Percentiles rank a stretch among this genome's conserved stretches.
These are phyloP conservation scores for Garcia nutans DNA, from an alignment of 345 rosid genomes.

Conservation along the genomic window DNA sequence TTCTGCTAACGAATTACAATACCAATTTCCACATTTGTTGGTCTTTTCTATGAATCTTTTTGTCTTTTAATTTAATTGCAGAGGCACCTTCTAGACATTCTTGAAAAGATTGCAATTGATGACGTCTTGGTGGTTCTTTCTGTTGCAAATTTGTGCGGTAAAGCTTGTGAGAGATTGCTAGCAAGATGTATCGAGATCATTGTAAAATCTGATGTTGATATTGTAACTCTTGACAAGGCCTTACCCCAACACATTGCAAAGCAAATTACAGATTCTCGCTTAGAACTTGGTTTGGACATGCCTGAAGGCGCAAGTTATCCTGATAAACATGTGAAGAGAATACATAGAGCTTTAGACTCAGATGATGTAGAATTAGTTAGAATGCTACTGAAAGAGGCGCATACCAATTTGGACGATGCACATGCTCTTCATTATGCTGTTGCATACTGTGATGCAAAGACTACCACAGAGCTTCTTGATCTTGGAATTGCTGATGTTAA, in stretches of 20 bases:
- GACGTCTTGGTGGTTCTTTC: slow-evolving; percentile 62
- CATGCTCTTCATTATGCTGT: slow-evolving; percentile 83
- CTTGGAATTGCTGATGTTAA: slow-evolving; percentile 71
- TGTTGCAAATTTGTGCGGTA: slow-evolving; percentile 53
- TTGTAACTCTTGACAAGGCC: slow-evolving; percentile 58
- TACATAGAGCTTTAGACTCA: slow-evolving; percentile 73
- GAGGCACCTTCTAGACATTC: slow-evolving; percentile 59
- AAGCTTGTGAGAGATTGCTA: slow-evolving; percentile 49
- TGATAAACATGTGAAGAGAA: slow-evolving; percentile 58
- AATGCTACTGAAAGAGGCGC: slow-evolving; percentile 68
- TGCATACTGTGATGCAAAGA: slow-evolving; percentile 71
- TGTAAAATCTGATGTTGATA: slow-evolving; percentile 61
- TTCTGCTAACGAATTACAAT: background rate
- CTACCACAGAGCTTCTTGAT: slow-evolving; percentile 70
- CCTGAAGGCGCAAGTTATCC: slow-evolving; percentile 36
- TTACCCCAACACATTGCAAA: slow-evolving; percentile 51
- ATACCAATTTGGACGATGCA: slow-evolving; percentile 63
- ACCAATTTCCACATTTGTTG: background rate
- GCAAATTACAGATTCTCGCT: slow-evolving; percentile 45
- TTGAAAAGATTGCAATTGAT: slow-evolving; percentile 57
- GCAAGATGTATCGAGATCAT: slow-evolving; percentile 49
- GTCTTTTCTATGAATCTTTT: slow-evolving; percentile 3
- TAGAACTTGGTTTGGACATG: slow-evolving; percentile 35
- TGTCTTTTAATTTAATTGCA: slow-evolving; percentile 35
- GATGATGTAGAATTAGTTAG: slow-evolving; percentile 84